Base-by-base conservation (phyloP, 2,329 filamentous ascomycete genomes). In the Ophiostoma perfectum region DNA sequence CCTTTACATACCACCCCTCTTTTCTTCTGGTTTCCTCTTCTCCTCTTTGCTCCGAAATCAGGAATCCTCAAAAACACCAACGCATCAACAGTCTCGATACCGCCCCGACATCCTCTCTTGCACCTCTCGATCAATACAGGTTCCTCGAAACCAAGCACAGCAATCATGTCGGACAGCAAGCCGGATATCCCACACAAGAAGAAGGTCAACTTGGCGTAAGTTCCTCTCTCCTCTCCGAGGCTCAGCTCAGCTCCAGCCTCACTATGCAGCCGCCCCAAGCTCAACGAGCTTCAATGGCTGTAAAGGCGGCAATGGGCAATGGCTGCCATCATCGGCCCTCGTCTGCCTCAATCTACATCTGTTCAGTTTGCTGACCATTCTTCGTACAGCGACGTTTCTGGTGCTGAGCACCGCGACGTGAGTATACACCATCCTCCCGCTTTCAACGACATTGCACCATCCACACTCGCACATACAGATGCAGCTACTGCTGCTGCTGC, bases 201-300 rank as follows among this genome's bases (percentile, higher is more conserved):
- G 87, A 93, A 92, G 88, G 89, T 89, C 79, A 91, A 94, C 80
- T 79, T 94, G 80, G 85, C 87, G 91, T 94, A 86, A 78, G 90
- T 73, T 55, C 18, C 18, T 42, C 27, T 8, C 9, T n/a, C 49
- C 44, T 49, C 7, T 41, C 42, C 9, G 58, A 58, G 66, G 62
- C 41, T 39, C 45, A n/a, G 16, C 62, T 16, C 8, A 7, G 39
- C 49, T n/a, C 49, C 67, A 42, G 47, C 47, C 18, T 65, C 49
- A 39, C 64, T 44, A n/a, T 63, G 60, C 60, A 63, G 60, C 60
- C 42, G 12, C 7, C 16, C 39, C 8, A n/a, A 63, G 60, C 60
- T 63, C 39, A 18, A 11, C 38, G 38, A 42, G 38, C 12, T 9
- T 36, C 1, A 9, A 8, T 14, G 38, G 16, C n/a, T 14, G 27